Conservation (phyloP, 805 yeast species). For the Sugiyamaella lignohabitans region DNA sequence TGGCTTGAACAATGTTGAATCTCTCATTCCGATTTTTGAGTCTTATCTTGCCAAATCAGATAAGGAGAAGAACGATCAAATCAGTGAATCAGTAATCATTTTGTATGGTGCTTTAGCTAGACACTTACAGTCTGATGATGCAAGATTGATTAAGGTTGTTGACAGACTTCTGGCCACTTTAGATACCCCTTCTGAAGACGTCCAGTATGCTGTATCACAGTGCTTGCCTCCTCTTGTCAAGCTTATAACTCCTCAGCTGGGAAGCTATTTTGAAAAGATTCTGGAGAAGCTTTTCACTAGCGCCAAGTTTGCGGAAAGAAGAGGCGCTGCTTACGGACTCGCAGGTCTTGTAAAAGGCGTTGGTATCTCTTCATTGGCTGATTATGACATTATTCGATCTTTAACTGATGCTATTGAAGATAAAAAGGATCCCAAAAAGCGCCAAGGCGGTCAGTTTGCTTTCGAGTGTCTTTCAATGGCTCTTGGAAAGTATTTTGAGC, state of each 20-base stretch:
- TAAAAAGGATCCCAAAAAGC: constrained; percentile 59
- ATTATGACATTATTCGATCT: constrained; percentile 68
- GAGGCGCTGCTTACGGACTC: constrained; percentile 95
- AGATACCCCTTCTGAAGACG: constrained; percentile 82
- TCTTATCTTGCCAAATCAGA: constrained; percentile 37
- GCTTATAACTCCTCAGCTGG: constrained; percentile 39
- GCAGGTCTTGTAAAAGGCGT: constrained; percentile 90
- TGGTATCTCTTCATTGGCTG: constrained; percentile 72
- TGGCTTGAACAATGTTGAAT: constrained; percentile 56
- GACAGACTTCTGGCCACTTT: constrained; percentile 66
- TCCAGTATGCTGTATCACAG: constrained; percentile 79
- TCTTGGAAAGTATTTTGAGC: constrained; percentile 78
- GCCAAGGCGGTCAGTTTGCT: constrained; percentile 85
- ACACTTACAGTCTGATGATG: constrained; percentile 63
- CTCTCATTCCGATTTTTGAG: constrained; percentile 77
- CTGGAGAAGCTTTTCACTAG: constrained; percentile 55
- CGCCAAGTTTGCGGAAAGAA: constrained; percentile 45
- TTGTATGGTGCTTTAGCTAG: constrained; percentile 88
- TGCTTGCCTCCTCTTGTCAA: constrained; percentile 80
- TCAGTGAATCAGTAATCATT: constrained; percentile 76
- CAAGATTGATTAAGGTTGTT: constrained; percentile 56
- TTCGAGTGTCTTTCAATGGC: constrained; percentile 77
- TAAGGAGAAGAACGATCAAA: constrained; percentile 47
- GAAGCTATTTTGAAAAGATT: constrained; percentile 49
- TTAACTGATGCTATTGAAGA: constrained; percentile 83